phyloP scores from a whole-genome alignment of 164 flowering plant species.

The Kalanchoe fedtschenkoi region DNA sequence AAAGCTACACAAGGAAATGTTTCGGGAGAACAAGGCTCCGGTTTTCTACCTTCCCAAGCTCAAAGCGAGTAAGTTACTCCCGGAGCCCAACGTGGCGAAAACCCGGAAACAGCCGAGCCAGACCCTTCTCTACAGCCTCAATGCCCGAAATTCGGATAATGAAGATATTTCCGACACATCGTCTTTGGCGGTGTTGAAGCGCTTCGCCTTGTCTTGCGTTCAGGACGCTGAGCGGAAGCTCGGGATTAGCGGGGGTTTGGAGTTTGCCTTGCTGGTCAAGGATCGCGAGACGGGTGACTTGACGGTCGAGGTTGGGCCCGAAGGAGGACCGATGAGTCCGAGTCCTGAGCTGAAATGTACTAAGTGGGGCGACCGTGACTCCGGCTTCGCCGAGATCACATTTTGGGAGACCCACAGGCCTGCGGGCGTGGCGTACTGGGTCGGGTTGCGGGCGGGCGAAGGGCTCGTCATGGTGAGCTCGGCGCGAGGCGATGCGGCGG shows the following conservation, averaged over 20 bases:
- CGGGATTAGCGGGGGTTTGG: not conserved
- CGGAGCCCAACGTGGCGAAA: not conserved
- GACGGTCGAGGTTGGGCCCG: not conserved
- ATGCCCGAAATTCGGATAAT: not conserved
- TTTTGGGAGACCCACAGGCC: not conserved
- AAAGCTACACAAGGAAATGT: slow-evolving; percentile 2
- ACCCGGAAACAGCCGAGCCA: not conserved
- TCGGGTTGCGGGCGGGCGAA: slow-evolving; percentile 1
- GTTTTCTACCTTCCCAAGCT: slow-evolving; percentile 9
- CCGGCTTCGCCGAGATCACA: not conserved
- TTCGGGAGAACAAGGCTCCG: not conserved
- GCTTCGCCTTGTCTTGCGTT: not conserved
- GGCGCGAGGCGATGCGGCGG: not conserved
- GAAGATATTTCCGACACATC: too few species aligned
- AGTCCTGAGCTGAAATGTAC: not conserved
- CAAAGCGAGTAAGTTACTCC: not conserved
- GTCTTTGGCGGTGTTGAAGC: not conserved
- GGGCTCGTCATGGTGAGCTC: slow-evolving; percentile 6
- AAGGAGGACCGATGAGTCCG: not conserved
- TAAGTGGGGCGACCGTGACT: not conserved
- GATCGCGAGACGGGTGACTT: not conserved
- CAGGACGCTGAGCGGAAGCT: not conserved
- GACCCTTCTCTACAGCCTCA: not conserved
- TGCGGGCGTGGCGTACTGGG: not conserved
- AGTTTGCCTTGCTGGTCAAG: not conserved